phyloP scores from a whole-genome alignment of 2,329 filamentous ascomycete genomes.

The Apiospora koreana region DNA sequence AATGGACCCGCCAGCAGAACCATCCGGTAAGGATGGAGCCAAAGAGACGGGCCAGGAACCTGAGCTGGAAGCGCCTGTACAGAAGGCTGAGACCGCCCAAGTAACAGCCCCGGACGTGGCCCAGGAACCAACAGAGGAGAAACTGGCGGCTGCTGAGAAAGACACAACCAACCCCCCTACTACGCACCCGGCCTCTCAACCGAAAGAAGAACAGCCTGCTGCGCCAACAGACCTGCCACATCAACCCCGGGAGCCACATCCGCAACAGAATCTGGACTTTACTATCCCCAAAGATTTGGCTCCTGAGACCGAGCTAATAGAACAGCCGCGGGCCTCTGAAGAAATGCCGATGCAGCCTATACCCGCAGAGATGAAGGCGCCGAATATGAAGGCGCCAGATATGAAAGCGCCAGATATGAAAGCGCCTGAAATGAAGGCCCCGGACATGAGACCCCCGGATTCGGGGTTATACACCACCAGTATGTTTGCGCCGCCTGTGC shows the following conservation, averaged over 20 bases:
- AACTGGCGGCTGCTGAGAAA: neutral
- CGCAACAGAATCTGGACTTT: neutral
- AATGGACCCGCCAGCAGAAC: conserved; percentile 15
- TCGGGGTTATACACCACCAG: conserved; percentile 33
- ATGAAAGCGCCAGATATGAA: conserved; percentile 26
- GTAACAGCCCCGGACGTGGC: neutral
- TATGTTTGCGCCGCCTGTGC: conserved; percentile 33
- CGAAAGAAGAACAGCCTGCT: neutral
- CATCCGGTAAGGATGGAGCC: neutral
- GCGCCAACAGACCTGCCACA: neutral
- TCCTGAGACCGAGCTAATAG: neutral
- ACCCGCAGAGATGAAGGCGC: conserved; percentile 17
- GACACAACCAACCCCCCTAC: neutral
- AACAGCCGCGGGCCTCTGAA: neutral
- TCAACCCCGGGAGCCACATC: neutral
- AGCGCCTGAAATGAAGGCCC: conserved; percentile 22
- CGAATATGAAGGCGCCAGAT: conserved; percentile 24
- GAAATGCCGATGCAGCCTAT: neutral
- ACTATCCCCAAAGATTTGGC: neutral
- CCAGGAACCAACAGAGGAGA: neutral
- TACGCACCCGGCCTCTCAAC: neutral
- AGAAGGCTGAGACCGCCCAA: neutral
- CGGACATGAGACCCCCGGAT: conserved; percentile 28
- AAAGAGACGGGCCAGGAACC: neutral
- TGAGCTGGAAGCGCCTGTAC: neutral